These are phyloP conservation scores for Penicillium turbatum DNA, from an alignment of 495 filamentous ascomycete genomes.

Conservation along the genomic window DNA sequence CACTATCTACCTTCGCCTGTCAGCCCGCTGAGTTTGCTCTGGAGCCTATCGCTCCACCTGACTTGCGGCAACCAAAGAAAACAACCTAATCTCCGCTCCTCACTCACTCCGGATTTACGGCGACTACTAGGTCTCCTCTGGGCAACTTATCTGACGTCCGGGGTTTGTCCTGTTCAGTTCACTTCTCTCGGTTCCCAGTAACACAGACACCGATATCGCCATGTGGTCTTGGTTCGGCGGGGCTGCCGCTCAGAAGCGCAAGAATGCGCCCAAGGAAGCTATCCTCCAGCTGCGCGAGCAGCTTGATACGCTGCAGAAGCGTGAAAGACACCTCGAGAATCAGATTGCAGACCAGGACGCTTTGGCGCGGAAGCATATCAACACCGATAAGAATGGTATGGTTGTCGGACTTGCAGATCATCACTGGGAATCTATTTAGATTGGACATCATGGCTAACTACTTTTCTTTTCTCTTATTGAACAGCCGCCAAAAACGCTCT, in stretches of 20 bases:
- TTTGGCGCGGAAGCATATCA: constrained; percentile 85
- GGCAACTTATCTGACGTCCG: not conserved
- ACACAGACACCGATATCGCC: not conserved
- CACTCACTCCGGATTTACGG: constrained; percentile 1
- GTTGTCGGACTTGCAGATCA: not conserved
- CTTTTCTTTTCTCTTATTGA: not conserved
- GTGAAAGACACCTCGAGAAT: constrained; percentile 82
- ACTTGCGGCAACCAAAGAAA: constrained; percentile 14
- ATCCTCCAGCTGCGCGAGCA: constrained; percentile 84
- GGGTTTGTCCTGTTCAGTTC: not conserved
- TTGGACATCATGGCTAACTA: constrained; percentile 1
- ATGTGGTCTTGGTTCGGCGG: constrained; percentile 90
- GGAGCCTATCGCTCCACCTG: constrained; percentile 25
- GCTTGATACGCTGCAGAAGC: constrained; percentile 96
- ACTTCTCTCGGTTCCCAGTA: not conserved
- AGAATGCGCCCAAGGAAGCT: constrained; percentile 94
- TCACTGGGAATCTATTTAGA: not conserved
- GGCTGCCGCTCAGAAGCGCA: constrained; percentile 72
- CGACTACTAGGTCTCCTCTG: constrained; percentile 12
- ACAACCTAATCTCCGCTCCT: constrained; percentile 6
- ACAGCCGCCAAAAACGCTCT: constrained; percentile 88
- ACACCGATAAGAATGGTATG: constrained; percentile 82
- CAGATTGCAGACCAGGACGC: constrained; percentile 93
- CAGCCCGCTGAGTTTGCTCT: constrained; percentile 10
- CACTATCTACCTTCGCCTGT: not conserved